A percentile compares a stretch with the other conserved stretches of the same genome.
These are phyloP conservation scores for Phytophthora chlamydospora DNA, from an alignment of 352 stramenopile species.

Conservation along the genomic window DNA sequence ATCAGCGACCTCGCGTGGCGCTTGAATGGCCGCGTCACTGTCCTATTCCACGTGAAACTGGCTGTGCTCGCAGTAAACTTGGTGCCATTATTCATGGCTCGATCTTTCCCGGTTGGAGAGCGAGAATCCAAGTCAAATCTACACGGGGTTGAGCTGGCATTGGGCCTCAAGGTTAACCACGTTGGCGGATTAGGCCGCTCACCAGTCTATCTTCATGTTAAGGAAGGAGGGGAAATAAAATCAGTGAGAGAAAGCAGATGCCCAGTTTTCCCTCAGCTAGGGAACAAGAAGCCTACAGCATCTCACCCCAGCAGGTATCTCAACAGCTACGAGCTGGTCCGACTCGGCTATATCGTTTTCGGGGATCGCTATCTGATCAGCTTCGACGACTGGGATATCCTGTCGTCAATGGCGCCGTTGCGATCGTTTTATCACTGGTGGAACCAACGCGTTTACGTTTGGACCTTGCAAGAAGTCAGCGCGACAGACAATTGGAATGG, in stretches of 20 bases:
- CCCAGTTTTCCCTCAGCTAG: neutral
- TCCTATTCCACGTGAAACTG: constrained; percentile 36
- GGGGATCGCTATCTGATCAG: too few relatives aligned
- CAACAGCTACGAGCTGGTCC: too few relatives aligned
- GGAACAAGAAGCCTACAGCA: too few relatives aligned
- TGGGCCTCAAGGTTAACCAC: constrained; percentile 29
- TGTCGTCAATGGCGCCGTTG: too few relatives aligned
- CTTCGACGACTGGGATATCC: too few relatives aligned
- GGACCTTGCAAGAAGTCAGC: too few relatives aligned
- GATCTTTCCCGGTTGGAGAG: constrained; percentile 11
- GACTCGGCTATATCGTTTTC: too few relatives aligned
- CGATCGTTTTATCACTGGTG: too few relatives aligned
- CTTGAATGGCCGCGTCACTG: constrained; percentile 38
- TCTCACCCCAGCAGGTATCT: neutral
- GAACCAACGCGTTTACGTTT: too few relatives aligned
- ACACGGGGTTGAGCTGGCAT: constrained; percentile 29
- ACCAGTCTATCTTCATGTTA: neutral
- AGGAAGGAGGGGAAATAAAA: neutral
- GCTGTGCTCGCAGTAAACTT: constrained; percentile 35
- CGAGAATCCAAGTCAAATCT: neutral
- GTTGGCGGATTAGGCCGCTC: constrained; percentile 34
- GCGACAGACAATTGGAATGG: too few relatives aligned
- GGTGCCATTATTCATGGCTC: constrained; percentile 25
- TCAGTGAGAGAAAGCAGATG: neutral
- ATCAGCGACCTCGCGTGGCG: constrained; percentile 25